Base-by-base conservation (phyloP, 768 basidiomycete genomes). In the Pisolithus marmoratus region DNA sequence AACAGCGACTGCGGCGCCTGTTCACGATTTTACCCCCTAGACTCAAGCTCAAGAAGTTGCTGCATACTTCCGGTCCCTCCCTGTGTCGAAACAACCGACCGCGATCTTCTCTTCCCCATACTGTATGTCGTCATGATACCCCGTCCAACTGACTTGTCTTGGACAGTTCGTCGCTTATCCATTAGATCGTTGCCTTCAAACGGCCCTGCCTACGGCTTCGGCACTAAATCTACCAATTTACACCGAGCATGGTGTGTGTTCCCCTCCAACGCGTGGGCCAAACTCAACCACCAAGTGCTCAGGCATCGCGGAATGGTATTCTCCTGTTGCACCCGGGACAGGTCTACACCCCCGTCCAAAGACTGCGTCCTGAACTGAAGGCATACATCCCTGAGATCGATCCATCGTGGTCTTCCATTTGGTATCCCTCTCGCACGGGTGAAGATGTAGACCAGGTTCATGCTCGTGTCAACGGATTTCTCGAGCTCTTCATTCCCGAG, bases 141-240 rank as follows among this genome's bases (percentile, higher is more conserved):
- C 20, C 49, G 34, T 31, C 19, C 15, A 29, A n/a, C 27, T 22
- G 29, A 20, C 44, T 31, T 4, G 34, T 43, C 38, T 36, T n/a
- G 49, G 45, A 9, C 37, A 43, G 5, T 24, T 50, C 29, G 26
- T 20, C 12, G 29, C 37, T 23, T 26, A 11, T 42, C 34, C n/a
- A n/a, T n/a, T 58, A 91, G 89, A 93, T 70, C 86, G 91, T n/a
- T 93, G 91, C 65, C 72, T 93, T 22, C 90, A 94, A 63, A 94
- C 91, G 0, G 70, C 84, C 1, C 72, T 76, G 29, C 90, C 91
- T 2, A 69, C 76, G 3, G 79, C 91, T 15, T 64, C 71, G 37
- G 78, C 80, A 0, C 73, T 93, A 19, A 70, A 73, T 14, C 54
- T 91, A 4, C 88, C 90, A 1, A 78, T 93, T 48, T 85, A 79